Conservation (phyloP, 73 alveolate species). For the Symbiodinium natans region DNA sequence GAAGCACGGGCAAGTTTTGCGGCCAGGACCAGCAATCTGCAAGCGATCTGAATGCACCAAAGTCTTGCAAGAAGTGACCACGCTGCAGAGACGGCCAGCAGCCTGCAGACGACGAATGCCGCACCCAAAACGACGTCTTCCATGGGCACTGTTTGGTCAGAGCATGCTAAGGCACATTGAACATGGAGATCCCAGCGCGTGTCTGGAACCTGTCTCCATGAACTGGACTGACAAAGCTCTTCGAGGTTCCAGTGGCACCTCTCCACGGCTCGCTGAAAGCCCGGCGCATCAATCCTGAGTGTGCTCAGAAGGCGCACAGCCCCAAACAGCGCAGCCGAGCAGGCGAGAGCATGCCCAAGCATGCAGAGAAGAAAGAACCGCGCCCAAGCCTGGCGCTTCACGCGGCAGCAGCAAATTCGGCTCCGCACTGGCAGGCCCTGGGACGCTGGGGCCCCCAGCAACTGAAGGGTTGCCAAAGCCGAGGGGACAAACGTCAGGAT, state of each 20-base stretch:
- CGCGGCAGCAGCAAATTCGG: slow-evolving; percentile 35
- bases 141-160: slow-evolving; percentile 23
- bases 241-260: slow-evolving; percentile 1
- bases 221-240: slow-evolving; percentile 4
- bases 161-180: slow-evolving; percentile 29
- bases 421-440: slow-evolving; percentile 22
- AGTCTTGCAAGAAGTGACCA: slow-evolving; percentile 30
- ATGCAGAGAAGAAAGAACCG: not conserved
- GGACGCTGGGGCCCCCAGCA: slow-evolving; percentile 34
- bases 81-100: not conserved
- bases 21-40: not conserved
- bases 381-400: slow-evolving; percentile 37
- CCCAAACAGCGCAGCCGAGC: not conserved
- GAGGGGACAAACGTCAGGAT: slow-evolving; percentile 10
- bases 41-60: not conserved
- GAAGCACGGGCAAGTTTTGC: not conserved
- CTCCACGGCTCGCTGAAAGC: not conserved
- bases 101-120: not conserved
- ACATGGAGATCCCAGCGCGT: slow-evolving; percentile 51
- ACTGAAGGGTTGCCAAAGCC: not conserved
- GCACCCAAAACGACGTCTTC: not conserved
- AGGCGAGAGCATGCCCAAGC: slow-evolving; percentile 30
- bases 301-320: not conserved
- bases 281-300: not conserved
- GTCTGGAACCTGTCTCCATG: slow-evolving; percentile 76